Evolutionary conservation across 2,329 filamentous ascomycete genomes (phyloP), one percentile per base, ranked within the genome.

Genomic region (Aureobasidium sp.): DNA sequence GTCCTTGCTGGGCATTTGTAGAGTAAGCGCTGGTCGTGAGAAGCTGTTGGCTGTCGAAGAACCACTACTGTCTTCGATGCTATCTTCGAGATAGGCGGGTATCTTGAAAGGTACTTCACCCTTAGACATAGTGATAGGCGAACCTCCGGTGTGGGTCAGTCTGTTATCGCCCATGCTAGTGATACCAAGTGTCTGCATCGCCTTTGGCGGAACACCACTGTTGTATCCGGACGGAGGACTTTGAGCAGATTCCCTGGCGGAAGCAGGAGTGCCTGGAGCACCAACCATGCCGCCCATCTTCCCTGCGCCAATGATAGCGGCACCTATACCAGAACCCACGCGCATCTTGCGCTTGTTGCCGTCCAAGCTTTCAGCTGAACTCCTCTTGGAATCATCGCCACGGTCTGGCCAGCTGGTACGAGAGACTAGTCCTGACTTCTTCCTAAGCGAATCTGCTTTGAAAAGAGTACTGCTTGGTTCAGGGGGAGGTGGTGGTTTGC

Each of bases 371-470:
- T 74, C 79, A 3, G 76, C 75, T 5, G 73, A 69, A 37, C 78
- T 77, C n/a, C 75, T 71, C 65, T 77, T 80, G 61, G 71, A 71
- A 36, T 68, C 64, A 37, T 72, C 71, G 44, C 69, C 72, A 10
- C 67, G 61, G 48, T 60, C 72, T 66, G 62, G 74, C 76, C 64
- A 73, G 67, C 67, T 64, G 79, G 80, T 69, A 76, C 70, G 59
- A 69, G 75, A 64, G 59, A 61, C 45, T 13, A 63, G 80, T 9
- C 83, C 84, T 50, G 83, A 80, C 71, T 82, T 87, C 75, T 86
- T 91, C 69, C 87, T 91, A 48, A 97, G 76, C 14, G 91, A 96
- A 73, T 97, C 96, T 54, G 91, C 91, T 75, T 96, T 97, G 68
- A 91, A 88, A 53, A 96, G 77, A 0, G 91, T 97, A 49, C 85